Conservation (phyloP, 2,329 filamentous ascomycete genomes). For the Paracoccidioides lutzii region DNA sequence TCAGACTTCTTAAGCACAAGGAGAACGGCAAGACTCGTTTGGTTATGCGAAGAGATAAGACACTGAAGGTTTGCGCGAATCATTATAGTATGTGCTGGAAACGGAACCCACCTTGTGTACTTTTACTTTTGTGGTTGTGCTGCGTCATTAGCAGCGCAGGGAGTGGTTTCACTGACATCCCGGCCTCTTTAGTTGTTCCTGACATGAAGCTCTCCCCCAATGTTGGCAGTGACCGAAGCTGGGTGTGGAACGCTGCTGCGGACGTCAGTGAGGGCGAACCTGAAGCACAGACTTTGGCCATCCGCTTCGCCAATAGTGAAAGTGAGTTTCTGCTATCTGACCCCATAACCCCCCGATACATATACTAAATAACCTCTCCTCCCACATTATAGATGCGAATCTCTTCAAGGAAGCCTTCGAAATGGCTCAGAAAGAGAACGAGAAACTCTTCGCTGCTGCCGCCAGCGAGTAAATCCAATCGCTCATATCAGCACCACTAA, state of each 20-base stretch:
- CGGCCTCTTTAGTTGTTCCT: constrained; percentile 57
- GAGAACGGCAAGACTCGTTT: constrained; percentile 95
- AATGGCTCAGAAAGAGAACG: constrained; percentile 94
- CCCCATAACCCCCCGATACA: background rate
- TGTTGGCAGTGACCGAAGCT: constrained; percentile 93
- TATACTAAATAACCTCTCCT: background rate
- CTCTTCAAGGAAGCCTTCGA: constrained; percentile 95
- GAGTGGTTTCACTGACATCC: background rate
- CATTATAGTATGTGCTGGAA: constrained; percentile 69
- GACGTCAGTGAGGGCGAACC: constrained; percentile 98
- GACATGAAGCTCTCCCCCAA: constrained; percentile 99
- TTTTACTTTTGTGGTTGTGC: constrained; percentile 10
- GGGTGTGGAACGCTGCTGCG: constrained; percentile 97
- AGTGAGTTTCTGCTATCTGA: constrained; percentile 49
- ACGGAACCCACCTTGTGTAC: background rate
- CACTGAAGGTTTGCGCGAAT: constrained; percentile 99
- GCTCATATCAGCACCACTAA: background rate
- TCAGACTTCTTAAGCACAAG: constrained; percentile 94
- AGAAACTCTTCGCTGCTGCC: constrained; percentile 57
- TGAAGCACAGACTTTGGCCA: constrained; percentile 88
- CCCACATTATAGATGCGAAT: constrained; percentile 62
- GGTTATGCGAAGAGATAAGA: constrained; percentile 99
- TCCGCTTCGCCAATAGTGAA: constrained; percentile 94
- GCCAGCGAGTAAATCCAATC: constrained; percentile 11
- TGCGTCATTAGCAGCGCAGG: background rate